Base-by-base conservation (phyloP, 2,329 filamentous ascomycete genomes). In the Myrmaecium sp. region DNA sequence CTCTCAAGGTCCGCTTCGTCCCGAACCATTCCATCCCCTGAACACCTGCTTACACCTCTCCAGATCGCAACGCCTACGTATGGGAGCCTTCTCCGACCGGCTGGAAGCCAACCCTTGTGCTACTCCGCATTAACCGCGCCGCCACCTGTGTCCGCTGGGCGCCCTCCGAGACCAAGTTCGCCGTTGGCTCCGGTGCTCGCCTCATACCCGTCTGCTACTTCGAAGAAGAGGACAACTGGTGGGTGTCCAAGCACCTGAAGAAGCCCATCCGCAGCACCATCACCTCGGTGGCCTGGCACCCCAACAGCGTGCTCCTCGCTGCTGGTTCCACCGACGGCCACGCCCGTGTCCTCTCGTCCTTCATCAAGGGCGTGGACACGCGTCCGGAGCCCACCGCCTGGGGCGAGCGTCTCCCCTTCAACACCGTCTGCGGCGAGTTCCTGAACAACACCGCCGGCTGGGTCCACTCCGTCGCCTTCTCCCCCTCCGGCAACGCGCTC, bases 151-250 rank as follows among this genome's bases (percentile, higher is more conserved):
- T 94, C 26, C 80, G 89, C 44, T 98, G 89, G 89, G 91, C 83
- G 13, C 89, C 89, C 3, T 86, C 79, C 13, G 89, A 98, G 64
- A 78, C 74, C 51, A 98, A 98, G 57, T 98, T 98, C 52, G 89
- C 89, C 28, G 89, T 95, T 14, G 89, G 89, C 33, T 94, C 84
- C 15, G 89, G 89, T 34, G 89, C 93, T 41, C 75, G 89, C 36
- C 78, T 93, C 37, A 93, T 98, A 44, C 83, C 89, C 21, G 69
- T 95, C 41, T 98, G 89, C 65, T 95, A 95, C 62, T 98, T 98
- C 43, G 89, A 98, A 49, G 81, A 93, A 52, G 89, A 98, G 56
- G 94, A 98, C 56, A 84, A 98, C 62, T 98, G 89, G 89, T 98
- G 89, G 89, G 86, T 98, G 21, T 94, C 84, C 19, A 98, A 98